These are phyloP conservation scores for Aaosphaeria pasadenensis DNA, from an alignment of 2,329 filamentous ascomycete genomes.

Conservation along the genomic window DNA sequence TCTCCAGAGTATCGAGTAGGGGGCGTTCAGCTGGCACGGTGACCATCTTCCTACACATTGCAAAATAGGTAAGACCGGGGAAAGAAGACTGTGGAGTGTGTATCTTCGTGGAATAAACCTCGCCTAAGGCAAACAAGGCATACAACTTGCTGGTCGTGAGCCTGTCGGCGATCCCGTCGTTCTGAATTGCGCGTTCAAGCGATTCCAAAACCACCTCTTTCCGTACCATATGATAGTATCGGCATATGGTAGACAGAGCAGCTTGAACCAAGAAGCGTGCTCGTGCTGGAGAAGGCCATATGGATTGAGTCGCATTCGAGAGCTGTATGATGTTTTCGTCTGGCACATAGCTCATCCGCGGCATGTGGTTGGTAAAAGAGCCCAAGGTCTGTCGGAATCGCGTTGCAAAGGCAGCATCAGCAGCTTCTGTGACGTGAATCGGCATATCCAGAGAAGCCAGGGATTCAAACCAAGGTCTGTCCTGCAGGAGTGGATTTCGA, in stretches of 20 bases:
- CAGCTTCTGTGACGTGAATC: slow-evolving; percentile 37
- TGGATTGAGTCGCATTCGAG: slow-evolving; percentile 20
- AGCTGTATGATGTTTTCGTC: slow-evolving; percentile 33
- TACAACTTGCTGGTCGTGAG: background rate
- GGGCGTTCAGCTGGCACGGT: slow-evolving; percentile 44
- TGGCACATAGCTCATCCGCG: slow-evolving; percentile 31
- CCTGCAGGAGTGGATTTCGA: slow-evolving; percentile 33
- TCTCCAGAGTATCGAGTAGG: slow-evolving; percentile 44
- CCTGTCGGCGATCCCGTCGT: slow-evolving; percentile 4
- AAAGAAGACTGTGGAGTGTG: slow-evolving; percentile 30
- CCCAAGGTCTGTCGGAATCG: slow-evolving; percentile 32
- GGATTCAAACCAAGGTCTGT: slow-evolving; percentile 36
- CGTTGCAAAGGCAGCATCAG: slow-evolving; percentile 38
- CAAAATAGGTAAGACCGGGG: slow-evolving; percentile 46
- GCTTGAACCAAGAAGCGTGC: slow-evolving; percentile 33
- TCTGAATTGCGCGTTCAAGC: slow-evolving; percentile 39
- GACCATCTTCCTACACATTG: slow-evolving; percentile 39
- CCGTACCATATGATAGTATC: slow-evolving; percentile 44
- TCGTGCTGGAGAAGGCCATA: background rate
- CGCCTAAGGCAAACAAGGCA: background rate
- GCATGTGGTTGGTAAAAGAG: slow-evolving; percentile 26
- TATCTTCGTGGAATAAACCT: background rate
- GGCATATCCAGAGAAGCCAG: slow-evolving; percentile 29
- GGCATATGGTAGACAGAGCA: slow-evolving; percentile 41
- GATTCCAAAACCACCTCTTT: slow-evolving; percentile 37